phyloP scores from a whole-genome alignment of 2,329 filamentous ascomycete species.

The Cadophora sp. region DNA sequence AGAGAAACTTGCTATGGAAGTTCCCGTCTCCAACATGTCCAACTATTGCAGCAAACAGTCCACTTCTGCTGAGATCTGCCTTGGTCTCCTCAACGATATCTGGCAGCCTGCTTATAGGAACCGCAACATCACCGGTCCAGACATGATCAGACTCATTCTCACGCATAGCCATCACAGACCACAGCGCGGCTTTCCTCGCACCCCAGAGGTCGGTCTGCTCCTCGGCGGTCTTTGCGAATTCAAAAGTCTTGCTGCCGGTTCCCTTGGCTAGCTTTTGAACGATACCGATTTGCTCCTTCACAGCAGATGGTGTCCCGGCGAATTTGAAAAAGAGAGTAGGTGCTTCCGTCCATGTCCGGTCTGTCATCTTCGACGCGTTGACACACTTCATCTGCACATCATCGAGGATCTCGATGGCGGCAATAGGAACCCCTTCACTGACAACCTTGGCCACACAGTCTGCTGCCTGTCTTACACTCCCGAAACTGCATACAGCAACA shows the following conservation, averaged over 20 bases:
- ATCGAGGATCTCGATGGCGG: slow-evolving; percentile 91
- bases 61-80: slow-evolving; percentile 61
- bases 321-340: slow-evolving; percentile 90
- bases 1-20: slow-evolving; percentile 63
- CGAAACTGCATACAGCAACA: slow-evolving; percentile 77
- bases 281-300: slow-evolving; percentile 79
- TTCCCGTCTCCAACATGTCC: slow-evolving; percentile 80
- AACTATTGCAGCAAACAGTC: slow-evolving; percentile 68
- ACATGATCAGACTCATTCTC: slow-evolving; percentile 70
- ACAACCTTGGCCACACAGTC: slow-evolving; percentile 83
- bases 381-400: slow-evolving; percentile 84
- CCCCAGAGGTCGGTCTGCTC: slow-evolving; percentile 84
- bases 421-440: slow-evolving; percentile 79
- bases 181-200: slow-evolving; percentile 83
- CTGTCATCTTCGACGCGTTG: slow-evolving; percentile 70
- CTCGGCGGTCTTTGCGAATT: slow-evolving; percentile 73
- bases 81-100: slow-evolving; percentile 82
- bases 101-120: slow-evolving; percentile 76
- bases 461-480: slow-evolving; percentile 47
- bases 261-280: slow-evolving; percentile 68
- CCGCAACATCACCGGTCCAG: slow-evolving; percentile 88
- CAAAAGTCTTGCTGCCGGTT: slow-evolving; percentile 71
- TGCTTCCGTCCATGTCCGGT: slow-evolving; percentile 71
- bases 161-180: slow-evolving; percentile 75
- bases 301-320: slow-evolving; percentile 69